These are phyloP conservation scores for Sonneratia alba DNA, from an alignment of 345 rosid genomes.

Conservation along the genomic window DNA sequence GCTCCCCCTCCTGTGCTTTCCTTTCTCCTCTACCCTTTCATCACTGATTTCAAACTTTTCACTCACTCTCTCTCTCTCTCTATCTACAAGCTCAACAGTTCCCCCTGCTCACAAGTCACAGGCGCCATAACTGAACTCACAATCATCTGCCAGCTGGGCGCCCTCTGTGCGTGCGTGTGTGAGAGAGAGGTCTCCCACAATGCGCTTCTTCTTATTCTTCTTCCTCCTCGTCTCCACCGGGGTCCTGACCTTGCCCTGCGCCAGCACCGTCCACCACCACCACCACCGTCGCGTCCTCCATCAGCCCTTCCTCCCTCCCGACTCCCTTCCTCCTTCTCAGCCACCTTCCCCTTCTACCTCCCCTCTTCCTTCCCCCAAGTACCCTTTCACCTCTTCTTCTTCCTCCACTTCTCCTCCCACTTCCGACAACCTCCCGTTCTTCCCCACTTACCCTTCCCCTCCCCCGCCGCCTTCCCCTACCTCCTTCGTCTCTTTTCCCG, in stretches of 20 bases:
- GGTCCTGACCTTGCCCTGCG: not conserved
- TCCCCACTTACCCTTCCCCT: constrained; percentile 58
- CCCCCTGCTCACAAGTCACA: not conserved
- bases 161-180: too few species aligned
- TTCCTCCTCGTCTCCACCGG: constrained; percentile 16
- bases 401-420: constrained; percentile 48
- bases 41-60: not conserved
- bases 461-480: constrained; percentile 69
- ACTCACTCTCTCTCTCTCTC: not conserved
- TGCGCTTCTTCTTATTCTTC: constrained; percentile 15
- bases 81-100: not conserved
- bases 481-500: constrained; percentile 74
- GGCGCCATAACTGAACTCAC: constrained; percentile 7
- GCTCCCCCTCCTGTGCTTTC: not conserved
- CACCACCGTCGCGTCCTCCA: constrained; percentile 66
- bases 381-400: constrained; percentile 44
- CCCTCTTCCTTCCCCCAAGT: constrained; percentile 27
- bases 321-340: constrained; percentile 25
- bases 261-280: constrained; percentile 18
- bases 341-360: constrained; percentile 37
- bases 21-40: not conserved
- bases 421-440: constrained; percentile 53
- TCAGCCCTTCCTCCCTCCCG: constrained; percentile 48
- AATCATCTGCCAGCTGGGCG: not conserved
- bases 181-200: not conserved